Evolutionary conservation across 169 alveolate genomes (phyloP).

Genomic region (Perkinsus chesapeaki): DNA sequence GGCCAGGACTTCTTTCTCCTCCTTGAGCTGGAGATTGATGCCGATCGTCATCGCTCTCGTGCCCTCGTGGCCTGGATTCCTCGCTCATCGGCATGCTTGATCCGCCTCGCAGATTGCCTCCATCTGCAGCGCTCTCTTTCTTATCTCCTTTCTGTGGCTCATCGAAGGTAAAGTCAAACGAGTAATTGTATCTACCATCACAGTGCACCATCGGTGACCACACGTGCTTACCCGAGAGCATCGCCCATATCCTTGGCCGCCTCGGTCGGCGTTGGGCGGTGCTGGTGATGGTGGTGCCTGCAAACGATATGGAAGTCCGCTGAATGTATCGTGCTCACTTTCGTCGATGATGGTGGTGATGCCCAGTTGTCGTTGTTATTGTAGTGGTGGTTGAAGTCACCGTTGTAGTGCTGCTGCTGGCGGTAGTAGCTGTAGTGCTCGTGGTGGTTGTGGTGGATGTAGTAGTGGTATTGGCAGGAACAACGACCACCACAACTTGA

Average conservation of each 20-base stretch:
- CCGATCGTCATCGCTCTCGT: no score
- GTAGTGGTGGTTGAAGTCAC: not conserved
- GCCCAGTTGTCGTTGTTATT: not conserved
- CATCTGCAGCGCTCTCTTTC: not conserved
- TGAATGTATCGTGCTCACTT: not conserved
- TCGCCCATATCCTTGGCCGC: not conserved
- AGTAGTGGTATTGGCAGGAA: not conserved
- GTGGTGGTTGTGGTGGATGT: not conserved
- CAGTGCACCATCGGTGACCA: no score
- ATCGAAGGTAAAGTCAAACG: not conserved
- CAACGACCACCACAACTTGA: not conserved
- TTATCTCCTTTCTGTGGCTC: not conserved
- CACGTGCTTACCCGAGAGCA: not conserved
- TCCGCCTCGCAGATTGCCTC: not conserved
- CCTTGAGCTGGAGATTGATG: no score
- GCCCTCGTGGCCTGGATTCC: no score
- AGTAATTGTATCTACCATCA: not conserved
- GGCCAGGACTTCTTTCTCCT: no score
- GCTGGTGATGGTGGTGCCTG: not conserved
- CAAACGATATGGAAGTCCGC: not conserved
- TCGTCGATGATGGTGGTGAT: not conserved
- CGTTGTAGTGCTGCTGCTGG: not conserved
- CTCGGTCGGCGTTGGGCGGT: not conserved
- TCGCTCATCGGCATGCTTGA: no score
- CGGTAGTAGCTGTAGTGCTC: not conserved